Percentiles rank a stretch among this genome's conserved stretches.
Evolutionary conservation across 768 basidiomycete genomes (phyloP).

Genomic region (Termitomyces sp.): DNA sequence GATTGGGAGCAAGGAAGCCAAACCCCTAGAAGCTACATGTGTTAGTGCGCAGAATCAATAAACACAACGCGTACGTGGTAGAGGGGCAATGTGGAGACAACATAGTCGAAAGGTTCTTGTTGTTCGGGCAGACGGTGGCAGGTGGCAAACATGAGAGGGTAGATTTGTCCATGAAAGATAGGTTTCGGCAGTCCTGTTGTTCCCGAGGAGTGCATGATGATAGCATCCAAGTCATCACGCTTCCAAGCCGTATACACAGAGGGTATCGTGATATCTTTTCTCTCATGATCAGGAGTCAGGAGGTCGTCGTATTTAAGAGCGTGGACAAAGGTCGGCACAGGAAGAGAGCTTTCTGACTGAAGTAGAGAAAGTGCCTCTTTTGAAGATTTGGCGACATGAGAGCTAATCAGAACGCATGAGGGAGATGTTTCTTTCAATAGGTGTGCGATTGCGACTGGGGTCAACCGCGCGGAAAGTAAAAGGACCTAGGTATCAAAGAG

Average conservation of each 20-base stretch:
- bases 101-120: constrained; percentile 21
- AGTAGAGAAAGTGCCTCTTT: constrained; percentile 21
- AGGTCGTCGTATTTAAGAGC: constrained; percentile 25
- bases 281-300: constrained; percentile 13
- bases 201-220: constrained; percentile 47
- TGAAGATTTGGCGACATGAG: constrained; percentile 24
- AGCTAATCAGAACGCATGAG: constrained; percentile 23
- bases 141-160: constrained; percentile 26
- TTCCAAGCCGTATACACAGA: constrained; percentile 17
- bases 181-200: constrained; percentile 48
- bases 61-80: constrained; percentile 26
- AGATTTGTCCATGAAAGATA: constrained; percentile 30
- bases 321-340: constrained; percentile 17
- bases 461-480: constrained; percentile 29
- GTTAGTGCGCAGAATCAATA: neutral
- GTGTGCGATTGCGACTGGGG: constrained; percentile 29
- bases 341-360: constrained; percentile 7
- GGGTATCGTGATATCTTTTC: constrained; percentile 17
- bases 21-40: constrained; percentile 24
- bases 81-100: constrained; percentile 32
- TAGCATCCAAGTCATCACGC: constrained; percentile 27
- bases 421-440: constrained; percentile 26
- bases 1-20: constrained; percentile 28
- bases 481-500: constrained; percentile 24
- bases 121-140: constrained; percentile 30